Conservation (phyloP, 129 eudicot species). For the Scalesia atractyloides region DNA sequence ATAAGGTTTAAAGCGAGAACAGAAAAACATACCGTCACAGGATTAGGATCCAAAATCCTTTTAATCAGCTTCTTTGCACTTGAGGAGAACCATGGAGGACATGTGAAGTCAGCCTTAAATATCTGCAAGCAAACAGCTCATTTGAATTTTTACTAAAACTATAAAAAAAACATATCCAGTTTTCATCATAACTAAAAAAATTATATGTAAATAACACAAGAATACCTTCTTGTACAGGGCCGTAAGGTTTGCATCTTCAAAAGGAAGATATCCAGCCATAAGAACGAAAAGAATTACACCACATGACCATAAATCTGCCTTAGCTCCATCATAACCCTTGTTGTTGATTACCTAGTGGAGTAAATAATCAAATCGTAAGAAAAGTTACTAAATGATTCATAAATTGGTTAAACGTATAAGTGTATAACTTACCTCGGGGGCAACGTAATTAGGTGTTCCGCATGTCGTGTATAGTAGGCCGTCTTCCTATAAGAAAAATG, state of each 20-base stretch:
- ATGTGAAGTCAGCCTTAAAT: conserved; percentile 76
- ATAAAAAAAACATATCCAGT: not conserved
- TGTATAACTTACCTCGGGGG: conserved; percentile 78
- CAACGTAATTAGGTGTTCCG: conserved; percentile 99
- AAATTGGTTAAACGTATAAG: conserved; percentile 1
- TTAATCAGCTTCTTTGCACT: conserved; percentile 94
- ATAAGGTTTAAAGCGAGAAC: not conserved
- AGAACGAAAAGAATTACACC: conserved; percentile 98
- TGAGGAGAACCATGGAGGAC: conserved; percentile 94
- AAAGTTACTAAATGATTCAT: not conserved
- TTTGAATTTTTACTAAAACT: not conserved
- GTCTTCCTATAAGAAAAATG: conserved; percentile 64
- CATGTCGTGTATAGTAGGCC: conserved; percentile 97
- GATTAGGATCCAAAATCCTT: conserved; percentile 93
- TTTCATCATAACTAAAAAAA: conserved; percentile 9
- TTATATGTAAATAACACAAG: not conserved
- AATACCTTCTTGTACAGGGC: conserved; percentile 87
- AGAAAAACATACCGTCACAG: conserved; percentile 61
- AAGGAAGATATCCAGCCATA: conserved; percentile 95
- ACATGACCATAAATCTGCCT: conserved; percentile 99
- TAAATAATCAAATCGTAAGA: conserved; percentile 27
- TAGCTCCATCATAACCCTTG: conserved; percentile 99
- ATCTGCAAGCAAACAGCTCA: conserved; percentile 45
- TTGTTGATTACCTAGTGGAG: conserved; percentile 74
- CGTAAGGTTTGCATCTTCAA: conserved; percentile 90